Evolutionary conservation across 805 yeast genomes (phyloP), one percentile per base, ranked within the genome.

Genomic region (Lachancea sp.): DNA sequence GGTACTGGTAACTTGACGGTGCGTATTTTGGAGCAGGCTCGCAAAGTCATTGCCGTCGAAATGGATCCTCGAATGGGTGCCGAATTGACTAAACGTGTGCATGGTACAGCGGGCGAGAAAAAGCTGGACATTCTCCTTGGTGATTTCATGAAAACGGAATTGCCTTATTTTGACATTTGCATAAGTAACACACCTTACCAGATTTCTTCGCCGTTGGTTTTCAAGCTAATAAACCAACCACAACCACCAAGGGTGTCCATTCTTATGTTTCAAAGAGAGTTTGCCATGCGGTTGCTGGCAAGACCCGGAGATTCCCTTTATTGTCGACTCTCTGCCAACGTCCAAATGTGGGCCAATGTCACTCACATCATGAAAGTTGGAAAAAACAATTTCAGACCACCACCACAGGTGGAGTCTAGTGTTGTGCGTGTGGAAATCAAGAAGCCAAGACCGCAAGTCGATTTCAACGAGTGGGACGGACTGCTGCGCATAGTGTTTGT

Each of bases 11-110:
- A 93, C 59, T 74, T 93, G 68, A 93, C 99, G 0, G 95, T 91
- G 31, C 75, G 95, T 50, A 93, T 93, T 31, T 67, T 93, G 45
- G 97, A 91, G 56, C 84, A 89, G 64, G 98, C 97, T 0, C 75
- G 86, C 46, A 89, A 87, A 56, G 97, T 91, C n/a, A 77, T 87
- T 39, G 99, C 98, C 0, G 93, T 86, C 44, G 99, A 93, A 70
- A 90, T 90, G 88, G 99, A 93, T 69, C 99, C 99, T n/a, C 75
- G 97, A 69, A 93, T 93, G 99, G 99, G 98, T 2, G 98, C 98
- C 0, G 99, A 93, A 67, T 73, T 93, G 57, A 88, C 97, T 10
- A 93, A 93, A 65, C 82, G 99, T 72, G 98, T 93, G 13, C 96
- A 88, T 59, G 97, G 97, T 11, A 91, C 95, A n/a, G 90, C 96